Evolutionary conservation across 371 early-diverging fungal species (phyloP).

Genomic region (Choanephora cucurbitarum): DNA sequence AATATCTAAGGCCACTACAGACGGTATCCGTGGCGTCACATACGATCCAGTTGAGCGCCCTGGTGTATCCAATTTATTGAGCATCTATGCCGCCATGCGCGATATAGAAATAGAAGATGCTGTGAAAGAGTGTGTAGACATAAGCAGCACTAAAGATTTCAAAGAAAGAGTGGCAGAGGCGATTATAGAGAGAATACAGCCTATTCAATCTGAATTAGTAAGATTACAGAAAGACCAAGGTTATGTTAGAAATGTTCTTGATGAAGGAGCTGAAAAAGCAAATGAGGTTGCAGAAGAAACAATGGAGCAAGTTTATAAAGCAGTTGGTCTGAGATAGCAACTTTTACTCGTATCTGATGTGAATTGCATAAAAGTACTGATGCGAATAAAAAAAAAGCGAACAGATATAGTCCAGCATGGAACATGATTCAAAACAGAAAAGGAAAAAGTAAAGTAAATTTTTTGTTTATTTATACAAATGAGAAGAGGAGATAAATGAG

Average conservation of each 20-base stretch:
- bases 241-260: constrained; percentile 65
- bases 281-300: constrained; percentile 51
- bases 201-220: constrained; percentile 66
- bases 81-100: constrained; percentile 69
- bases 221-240: constrained; percentile 59
- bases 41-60: constrained; percentile 78
- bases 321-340: constrained; percentile 57
- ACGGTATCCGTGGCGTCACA: constrained; percentile 65
- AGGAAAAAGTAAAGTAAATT: no score
- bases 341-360: no score
- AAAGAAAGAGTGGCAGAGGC: constrained; percentile 76
- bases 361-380: no score
- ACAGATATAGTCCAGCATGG: no score
- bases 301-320: constrained; percentile 57
- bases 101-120: constrained; percentile 44
- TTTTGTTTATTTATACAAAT: no score
- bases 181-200: constrained; percentile 59
- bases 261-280: constrained; percentile 65
- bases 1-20: constrained; percentile 78
- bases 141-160: constrained; percentile 61
- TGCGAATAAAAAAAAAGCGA: no score
- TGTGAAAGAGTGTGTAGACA: constrained; percentile 44
- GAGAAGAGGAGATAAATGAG: no score
- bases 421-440: no score
- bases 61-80: constrained; percentile 82